Base-by-base conservation (phyloP, 1,284 basidiomycete genomes). In the Ganoderma multipileum region DNA sequence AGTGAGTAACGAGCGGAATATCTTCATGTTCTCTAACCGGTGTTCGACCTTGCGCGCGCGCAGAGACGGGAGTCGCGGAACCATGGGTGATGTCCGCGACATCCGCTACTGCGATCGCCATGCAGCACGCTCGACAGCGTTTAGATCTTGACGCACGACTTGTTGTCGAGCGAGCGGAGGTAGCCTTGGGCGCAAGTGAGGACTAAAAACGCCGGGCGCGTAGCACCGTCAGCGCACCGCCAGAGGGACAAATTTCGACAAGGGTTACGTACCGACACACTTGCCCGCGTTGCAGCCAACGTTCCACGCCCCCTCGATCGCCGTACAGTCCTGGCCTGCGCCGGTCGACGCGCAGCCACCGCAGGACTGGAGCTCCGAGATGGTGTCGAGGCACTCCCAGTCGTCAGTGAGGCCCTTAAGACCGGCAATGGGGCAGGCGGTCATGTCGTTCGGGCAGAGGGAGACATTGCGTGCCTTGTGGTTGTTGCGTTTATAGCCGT, bases 311-410 rank as follows among this genome's bases (percentile, higher is more conserved):
- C 89, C 85, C 50, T 81, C 73, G 71, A 95, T 92, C 41, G 83
- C 78, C 39, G 88, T 89, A 81, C 93, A 95, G 79, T 95, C 91
- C 75, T 87, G 81, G 39, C 93, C 93, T 63, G 84, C 78, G 41
- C 89, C 88, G 36, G 84, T 80, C 9, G 87, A 85, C 5, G 86
- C 80, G 77, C 93, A 95, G 54, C 94, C 94, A 75, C 93, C 93
- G 78, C 93, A 95, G 61, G 88, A 87, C 70, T 84, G 81, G 52
- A 91, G 83, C 71, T 91, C 89, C 39, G 79, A 79, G 16, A 76
- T 72, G 63, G 83, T 84, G 77, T 91, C 88, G 57, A 91, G 71
- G 71, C 91, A 93, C 77, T 93, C 91, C 74, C 86, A 91, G 66
- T 88, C 86, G 50, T 81, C 82, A 30, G 66, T 76, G 59, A 77